These are phyloP conservation scores for Sextonia rubra DNA, from an alignment of 164 flowering plant genomes.

Conservation along the genomic window DNA sequence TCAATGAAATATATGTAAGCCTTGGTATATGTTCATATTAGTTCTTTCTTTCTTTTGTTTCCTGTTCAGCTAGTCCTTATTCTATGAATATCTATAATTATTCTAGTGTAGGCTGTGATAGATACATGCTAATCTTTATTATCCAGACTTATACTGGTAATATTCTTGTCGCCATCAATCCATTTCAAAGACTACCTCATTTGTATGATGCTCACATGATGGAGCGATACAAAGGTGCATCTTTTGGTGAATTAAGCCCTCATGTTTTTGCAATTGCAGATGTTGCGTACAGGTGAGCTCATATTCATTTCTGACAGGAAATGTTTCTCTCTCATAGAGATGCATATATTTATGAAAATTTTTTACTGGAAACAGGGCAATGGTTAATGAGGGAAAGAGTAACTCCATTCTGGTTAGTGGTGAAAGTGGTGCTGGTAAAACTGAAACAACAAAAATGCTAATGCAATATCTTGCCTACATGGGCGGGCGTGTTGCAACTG, in stretches of 20 bases:
- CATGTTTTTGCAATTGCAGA: constrained; percentile 93
- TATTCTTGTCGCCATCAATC: constrained; percentile 82
- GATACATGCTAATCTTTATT: not conserved
- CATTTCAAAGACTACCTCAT: constrained; percentile 65
- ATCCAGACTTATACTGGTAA: constrained; percentile 81
- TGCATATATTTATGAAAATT: constrained; percentile 5
- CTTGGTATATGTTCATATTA: not conserved
- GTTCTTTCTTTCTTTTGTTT: not conserved
- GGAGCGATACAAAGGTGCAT: constrained; percentile 68
- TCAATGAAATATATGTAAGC: constrained; percentile 75
- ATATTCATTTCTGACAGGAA: not conserved
- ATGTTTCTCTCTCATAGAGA: not conserved
- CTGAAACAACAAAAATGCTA: constrained; percentile 91
- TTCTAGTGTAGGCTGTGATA: constrained; percentile 4
- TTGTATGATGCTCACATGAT: constrained; percentile 59
- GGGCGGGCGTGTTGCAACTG: constrained; percentile 62
- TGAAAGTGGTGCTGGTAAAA: constrained; percentile 94
- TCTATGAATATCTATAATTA: not conserved
- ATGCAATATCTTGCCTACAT: constrained; percentile 86
- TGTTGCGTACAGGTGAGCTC: constrained; percentile 62
- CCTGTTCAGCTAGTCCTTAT: constrained; percentile 1
- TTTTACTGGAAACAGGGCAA: constrained; percentile 45
- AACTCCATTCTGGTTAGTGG: constrained; percentile 82
- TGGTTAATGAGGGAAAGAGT: constrained; percentile 72
- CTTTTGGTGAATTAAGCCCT: constrained; percentile 61